phyloP scores from a whole-genome alignment of 2,329 filamentous ascomycete genomes.

The Colletotrichum viniferum region DNA sequence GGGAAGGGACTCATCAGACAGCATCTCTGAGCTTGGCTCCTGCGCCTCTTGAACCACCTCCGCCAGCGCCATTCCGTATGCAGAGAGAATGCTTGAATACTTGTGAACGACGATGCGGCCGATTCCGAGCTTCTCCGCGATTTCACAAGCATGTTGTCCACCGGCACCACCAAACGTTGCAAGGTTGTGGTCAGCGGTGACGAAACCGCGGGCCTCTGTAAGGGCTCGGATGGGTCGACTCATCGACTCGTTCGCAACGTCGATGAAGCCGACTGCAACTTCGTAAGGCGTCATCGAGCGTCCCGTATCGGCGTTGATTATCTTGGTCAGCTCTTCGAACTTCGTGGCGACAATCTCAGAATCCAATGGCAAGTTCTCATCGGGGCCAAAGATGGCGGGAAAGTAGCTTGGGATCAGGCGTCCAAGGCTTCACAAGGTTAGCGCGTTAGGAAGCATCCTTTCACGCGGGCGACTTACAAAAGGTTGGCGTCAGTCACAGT shows the following conservation, averaged over 20 bases:
- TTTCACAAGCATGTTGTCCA: constrained; percentile 45
- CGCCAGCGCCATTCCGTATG: constrained; percentile 44
- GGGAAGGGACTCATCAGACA: constrained; percentile 9
- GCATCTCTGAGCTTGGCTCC: constrained; percentile 30
- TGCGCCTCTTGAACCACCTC: constrained; percentile 39
- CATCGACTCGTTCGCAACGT: constrained; percentile 40
- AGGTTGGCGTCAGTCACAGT: constrained; percentile 77
- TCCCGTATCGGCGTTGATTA: constrained; percentile 38
- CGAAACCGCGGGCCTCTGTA: constrained; percentile 38
- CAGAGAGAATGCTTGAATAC: constrained; percentile 34
- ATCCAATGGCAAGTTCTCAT: constrained; percentile 61
- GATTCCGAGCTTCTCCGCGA: constrained; percentile 41
- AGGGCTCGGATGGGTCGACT: constrained; percentile 37
- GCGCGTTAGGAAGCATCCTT: not conserved
- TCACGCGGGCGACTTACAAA: constrained; percentile 33
- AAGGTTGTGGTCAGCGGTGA: constrained; percentile 36
- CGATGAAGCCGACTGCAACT: constrained; percentile 35
- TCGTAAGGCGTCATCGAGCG: not conserved
- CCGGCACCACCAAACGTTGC: constrained; percentile 37
- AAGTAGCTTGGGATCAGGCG: constrained; percentile 67
- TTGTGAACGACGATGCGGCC: constrained; percentile 39
- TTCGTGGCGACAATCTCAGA: constrained; percentile 39
- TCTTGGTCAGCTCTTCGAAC: constrained; percentile 44
- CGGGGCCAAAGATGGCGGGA: constrained; percentile 73
- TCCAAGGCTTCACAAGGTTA: constrained; percentile 47